Evolutionary conservation across 345 rosid genomes (phyloP).

Genomic region (Aethionema arabicum): DNA sequence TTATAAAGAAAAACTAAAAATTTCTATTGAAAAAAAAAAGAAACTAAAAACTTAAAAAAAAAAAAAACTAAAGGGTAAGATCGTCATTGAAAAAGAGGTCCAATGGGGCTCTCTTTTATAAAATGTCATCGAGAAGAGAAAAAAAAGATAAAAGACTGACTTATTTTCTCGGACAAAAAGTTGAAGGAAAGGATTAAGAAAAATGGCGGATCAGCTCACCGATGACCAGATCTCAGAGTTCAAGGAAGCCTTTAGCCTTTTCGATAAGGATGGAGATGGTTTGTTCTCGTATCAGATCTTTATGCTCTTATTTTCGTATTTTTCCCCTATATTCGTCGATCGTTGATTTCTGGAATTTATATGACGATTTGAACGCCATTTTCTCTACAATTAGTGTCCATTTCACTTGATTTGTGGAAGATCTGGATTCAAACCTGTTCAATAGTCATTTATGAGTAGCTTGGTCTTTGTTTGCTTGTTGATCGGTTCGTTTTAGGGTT

Average conservation of each 20-base stretch:
- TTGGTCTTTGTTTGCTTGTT: constrained; percentile 16
- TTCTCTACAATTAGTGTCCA: background rate
- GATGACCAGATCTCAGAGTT: constrained; percentile 54
- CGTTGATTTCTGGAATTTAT: constrained; percentile 6
- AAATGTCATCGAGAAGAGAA: background rate
- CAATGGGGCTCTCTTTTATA: constrained; percentile 20
- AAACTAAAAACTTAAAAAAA: too few relatives aligned
- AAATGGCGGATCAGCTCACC: constrained; percentile 56
- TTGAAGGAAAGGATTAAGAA: background rate
- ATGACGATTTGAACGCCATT: constrained; percentile 5
- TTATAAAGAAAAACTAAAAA: too few relatives aligned
- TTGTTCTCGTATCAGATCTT: constrained; percentile 27
- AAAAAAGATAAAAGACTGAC: background rate
- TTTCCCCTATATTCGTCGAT: background rate
- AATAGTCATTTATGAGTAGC: constrained; percentile 1
- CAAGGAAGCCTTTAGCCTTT: constrained; percentile 43
- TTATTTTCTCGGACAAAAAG: background rate
- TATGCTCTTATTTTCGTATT: background rate
- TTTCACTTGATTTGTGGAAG: constrained; percentile 20
- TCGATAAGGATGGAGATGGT: constrained; percentile 64
- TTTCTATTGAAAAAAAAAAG: too few relatives aligned
- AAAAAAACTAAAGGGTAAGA: too few relatives aligned
- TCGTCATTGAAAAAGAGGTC: too few relatives aligned
- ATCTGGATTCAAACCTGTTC: constrained; percentile 19
- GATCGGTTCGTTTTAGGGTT: constrained; percentile 2